Base-by-base conservation (phyloP, 331 rosid species). In the Arachis monticola region DNA sequence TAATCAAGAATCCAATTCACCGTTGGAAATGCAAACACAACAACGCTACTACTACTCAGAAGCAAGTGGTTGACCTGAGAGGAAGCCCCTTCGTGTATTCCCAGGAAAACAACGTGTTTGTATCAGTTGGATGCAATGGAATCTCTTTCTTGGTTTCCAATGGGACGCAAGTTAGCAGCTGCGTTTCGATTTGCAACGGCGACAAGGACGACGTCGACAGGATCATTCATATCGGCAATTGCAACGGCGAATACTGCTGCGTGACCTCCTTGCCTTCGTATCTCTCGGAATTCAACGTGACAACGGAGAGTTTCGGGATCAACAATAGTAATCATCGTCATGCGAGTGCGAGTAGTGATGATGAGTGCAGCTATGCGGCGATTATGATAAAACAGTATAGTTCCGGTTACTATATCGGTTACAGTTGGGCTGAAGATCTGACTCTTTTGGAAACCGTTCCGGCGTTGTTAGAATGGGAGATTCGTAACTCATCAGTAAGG, bases 181-280 rank as follows among this genome's bases (percentile, higher is more conserved):
- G 85, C 9, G 70, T 76, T 11, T 81, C 84, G 4, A 41, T 81
- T 10, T 81, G 84, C 14, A 50, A 75, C 10, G 4, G 41, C 0
- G 1, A 41, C 0, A 27, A 27, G 30, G 30, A 27, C 2, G 30
- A 27, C 30, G 2, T 27, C 2, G 30, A 27, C 30, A 27, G 2
- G 30, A 27, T 1, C 30, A 27, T 27, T 27, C 2, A 1, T 1
- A 27, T 27, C 2, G 30, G 3, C 41, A 40, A 4, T 3, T 75
- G 84, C 13, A 4, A 11, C n/a, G 80, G 80, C 3, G 17, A n/a
- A 8, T 7, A 0, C n/a, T 80, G 84, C 63, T 80, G 84, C 13
- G 10, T 40, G 50, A 62, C 48, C 9, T 52, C 77, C 1, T 40
- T 80, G 30, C 84, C 84, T 0, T 1, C 0, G 10, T 35, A n/a